Evolutionary conservation across 495 filamentous ascomycete species (phyloP).

Genomic region (Acidiella bohemica): DNA sequence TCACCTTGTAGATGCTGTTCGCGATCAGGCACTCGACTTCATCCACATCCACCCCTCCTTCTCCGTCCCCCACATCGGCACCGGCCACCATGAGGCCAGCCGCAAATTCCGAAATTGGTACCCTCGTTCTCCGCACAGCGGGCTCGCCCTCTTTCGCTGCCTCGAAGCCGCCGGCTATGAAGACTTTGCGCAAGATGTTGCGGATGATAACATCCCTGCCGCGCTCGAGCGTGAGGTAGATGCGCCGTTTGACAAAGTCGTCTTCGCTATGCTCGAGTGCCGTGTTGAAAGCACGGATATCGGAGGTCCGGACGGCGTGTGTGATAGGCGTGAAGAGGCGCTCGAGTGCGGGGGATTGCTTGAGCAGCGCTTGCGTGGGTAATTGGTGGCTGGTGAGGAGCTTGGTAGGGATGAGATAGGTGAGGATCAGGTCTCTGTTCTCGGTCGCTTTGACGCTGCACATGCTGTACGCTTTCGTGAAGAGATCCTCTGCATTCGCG

Average conservation of each 20-base stretch:
- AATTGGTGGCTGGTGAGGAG: slow-evolving; percentile 76
- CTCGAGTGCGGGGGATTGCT: slow-evolving; percentile 63
- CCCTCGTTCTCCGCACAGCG: slow-evolving; percentile 47
- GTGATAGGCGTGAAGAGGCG: slow-evolving; percentile 63
- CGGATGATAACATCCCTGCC: slow-evolving; percentile 80
- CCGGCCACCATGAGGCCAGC: slow-evolving; percentile 39
- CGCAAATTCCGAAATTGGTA: slow-evolving; percentile 69
- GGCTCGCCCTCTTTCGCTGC: slow-evolving; percentile 49
- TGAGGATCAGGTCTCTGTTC: slow-evolving; percentile 88
- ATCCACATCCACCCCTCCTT: slow-evolving; percentile 59
- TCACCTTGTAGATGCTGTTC: slow-evolving; percentile 92
- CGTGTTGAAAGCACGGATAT: slow-evolving; percentile 71
- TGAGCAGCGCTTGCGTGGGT: slow-evolving; percentile 56
- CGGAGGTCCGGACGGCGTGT: slow-evolving; percentile 62
- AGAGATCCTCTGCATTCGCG: slow-evolving; percentile 62
- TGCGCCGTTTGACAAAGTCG: slow-evolving; percentile 85
- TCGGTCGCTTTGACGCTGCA: slow-evolving; percentile 54
- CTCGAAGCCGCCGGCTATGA: slow-evolving; percentile 65
- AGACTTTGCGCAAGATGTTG: slow-evolving; percentile 83
- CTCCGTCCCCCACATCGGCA: slow-evolving; percentile 22
- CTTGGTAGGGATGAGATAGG: slow-evolving; percentile 84
- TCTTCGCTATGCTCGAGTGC: slow-evolving; percentile 68
- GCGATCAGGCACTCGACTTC: slow-evolving; percentile 92
- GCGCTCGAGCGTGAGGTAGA: slow-evolving; percentile 86
- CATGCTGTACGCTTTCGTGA: slow-evolving; percentile 61